phyloP scores from a whole-genome alignment of 768 basidiomycete species.

The Heimioporus sp. region DNA sequence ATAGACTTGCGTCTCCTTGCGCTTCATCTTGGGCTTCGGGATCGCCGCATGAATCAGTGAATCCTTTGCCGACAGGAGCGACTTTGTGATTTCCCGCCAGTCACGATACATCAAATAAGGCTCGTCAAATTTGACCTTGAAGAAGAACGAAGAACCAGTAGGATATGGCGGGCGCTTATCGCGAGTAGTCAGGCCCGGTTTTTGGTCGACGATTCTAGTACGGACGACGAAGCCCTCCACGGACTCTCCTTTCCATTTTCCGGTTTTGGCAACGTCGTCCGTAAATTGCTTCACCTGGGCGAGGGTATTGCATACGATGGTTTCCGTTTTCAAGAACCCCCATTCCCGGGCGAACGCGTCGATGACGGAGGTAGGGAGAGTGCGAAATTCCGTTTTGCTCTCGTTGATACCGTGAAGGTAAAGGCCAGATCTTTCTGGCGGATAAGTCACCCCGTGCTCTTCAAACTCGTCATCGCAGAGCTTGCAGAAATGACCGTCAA shows the following conservation, averaged over 20 bases:
- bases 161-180: constrained; percentile 59
- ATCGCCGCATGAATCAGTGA: constrained; percentile 37
- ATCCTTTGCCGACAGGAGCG: constrained; percentile 48
- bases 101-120: constrained; percentile 99
- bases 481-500: constrained; percentile 38
- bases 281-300: constrained; percentile 73
- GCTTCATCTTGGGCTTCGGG: constrained; percentile 65
- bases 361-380: constrained; percentile 64
- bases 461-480: constrained; percentile 97
- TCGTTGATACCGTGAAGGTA: constrained; percentile 92
- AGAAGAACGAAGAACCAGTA: constrained; percentile 88
- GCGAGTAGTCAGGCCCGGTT: constrained; percentile 28
- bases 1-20: constrained; percentile 78
- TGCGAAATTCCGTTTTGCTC: constrained; percentile 63
- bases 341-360: constrained; percentile 83
- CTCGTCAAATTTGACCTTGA: constrained; percentile 99
- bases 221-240: constrained; percentile 96
- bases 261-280: constrained; percentile 57
- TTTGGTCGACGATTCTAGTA: constrained; percentile 54
- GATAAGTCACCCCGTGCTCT: constrained; percentile 89
- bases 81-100: constrained; percentile 92
- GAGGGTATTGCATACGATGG: constrained; percentile 52
- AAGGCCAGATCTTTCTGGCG: constrained; percentile 80
- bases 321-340: constrained; percentile 85
- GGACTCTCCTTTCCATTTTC: constrained; percentile 79